Base-by-base conservation (phyloP, 345 rosid genomes). In the Noccaea caerulescens region DNA sequence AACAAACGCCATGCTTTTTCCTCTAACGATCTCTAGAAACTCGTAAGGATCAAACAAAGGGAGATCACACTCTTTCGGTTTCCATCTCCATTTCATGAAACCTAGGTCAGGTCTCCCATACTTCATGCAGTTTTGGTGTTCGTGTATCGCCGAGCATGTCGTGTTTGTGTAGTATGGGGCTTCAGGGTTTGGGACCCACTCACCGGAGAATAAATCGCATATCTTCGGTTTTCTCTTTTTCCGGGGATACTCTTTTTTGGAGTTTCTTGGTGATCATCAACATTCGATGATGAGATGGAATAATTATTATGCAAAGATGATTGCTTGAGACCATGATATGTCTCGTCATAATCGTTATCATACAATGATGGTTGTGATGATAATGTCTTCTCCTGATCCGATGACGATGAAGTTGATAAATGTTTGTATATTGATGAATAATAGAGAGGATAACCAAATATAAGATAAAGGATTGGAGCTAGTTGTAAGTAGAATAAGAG, bases 101-200 rank as follows among this genome's bases (percentile, higher is more conserved):
- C 80, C 96, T 0, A 72, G 14, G 42, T 92, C 98, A 2, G 91
- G 98, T 39, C 93, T 78, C 11, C 98, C 98, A 73, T 76, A 87
- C 72, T 85, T 92, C 76, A 87, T 80, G 86, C 96, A 92, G 72
- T 92, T 89, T 72, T 92, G 98, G 63, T 92, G 89, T 75, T 89
- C 93, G 30, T 89, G 96, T 50, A 92, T 92, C 0, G 98, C 92
- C 86, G 86, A 84, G 18, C 96, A 87, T 34, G 92, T 89, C 70
- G 77, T 67, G 82, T 92, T 92, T 10, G 88, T 87, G 84, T 92
- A 92, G 63, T 89, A 92, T 0, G 98, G 96, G 0, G 84, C 96
- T 34, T 80, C 76, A 0, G 65, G 83, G 69, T 89, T 84, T 13
- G 80, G 82, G 3, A 86, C 81, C 98, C 96, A 92, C 54, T 92